Base-by-base conservation (phyloP, 192 early-diverging fungal species). In the Coemansia sp. region DNA sequence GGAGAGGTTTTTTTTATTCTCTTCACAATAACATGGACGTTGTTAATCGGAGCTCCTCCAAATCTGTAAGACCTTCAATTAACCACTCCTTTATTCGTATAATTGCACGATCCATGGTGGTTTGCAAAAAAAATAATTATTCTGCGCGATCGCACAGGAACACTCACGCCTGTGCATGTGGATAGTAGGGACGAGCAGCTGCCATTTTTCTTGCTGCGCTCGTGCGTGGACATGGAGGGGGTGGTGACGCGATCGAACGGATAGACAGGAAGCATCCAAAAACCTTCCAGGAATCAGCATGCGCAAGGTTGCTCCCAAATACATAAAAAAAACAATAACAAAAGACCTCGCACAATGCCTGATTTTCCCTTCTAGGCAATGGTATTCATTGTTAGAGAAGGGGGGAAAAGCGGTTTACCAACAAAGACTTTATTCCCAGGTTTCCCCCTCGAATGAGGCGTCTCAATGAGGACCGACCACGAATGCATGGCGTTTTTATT, bases 71-170 rank as follows among this genome's bases (percentile, higher is more conserved):
- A 6, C 52, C 3, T 9, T 13, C 52, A 30, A 30, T 32, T 55
- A 28, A 14, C 28, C 21, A 32, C 6, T 16, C 53, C 53, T 32
- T 57, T 57, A 28, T 57, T 33, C 30, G 28, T 57, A 6, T 33
- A 55, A 55, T 55, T 55, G 52, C 23, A 26, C 26, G 32, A 57
- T 35, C 32, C 35, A 28, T 53, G 26, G 52, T 28, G 52, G 50
- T 23, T 30, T 53, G 50, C 50, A 59, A 40, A 23, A 23, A 23
- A 23, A 23, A 23, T 0, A 23, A 23, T 61, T 39, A 40, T 61
- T 38, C 59, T 61, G 59, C 59, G 59, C 59, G 21, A 61, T 61
- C 59, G 35, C 59, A 40, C 35, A 37, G 59, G 59, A 61, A 40
- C 59, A 35, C 30, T 16, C 59, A 39, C 33, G 17, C 19, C 49